phyloP scores from a whole-genome alignment of 257 asterid species.

The Buddleja alternifolia region DNA sequence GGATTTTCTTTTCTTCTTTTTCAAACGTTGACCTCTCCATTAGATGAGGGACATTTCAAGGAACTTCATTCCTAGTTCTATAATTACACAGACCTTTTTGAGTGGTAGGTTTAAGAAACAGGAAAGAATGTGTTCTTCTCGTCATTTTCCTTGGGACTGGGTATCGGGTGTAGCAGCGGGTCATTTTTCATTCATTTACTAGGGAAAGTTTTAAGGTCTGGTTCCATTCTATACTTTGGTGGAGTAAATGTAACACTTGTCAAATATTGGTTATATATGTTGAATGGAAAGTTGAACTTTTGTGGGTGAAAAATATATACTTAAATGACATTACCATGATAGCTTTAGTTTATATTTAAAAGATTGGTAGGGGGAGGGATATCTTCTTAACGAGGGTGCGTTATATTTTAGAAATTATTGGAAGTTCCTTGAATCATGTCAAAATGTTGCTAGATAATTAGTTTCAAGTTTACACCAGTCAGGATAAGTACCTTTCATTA shows the following conservation, averaged over 20 bases:
- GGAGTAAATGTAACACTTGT: slow-evolving; percentile 7
- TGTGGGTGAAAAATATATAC: slow-evolving; percentile 1
- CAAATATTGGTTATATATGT: neutral
- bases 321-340: slow-evolving; percentile 16
- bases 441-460: neutral
- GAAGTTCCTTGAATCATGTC: slow-evolving; percentile 20
- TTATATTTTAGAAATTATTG: slow-evolving; percentile 15
- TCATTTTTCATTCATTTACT: neutral
- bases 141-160: neutral
- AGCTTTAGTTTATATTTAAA: slow-evolving; percentile 1
- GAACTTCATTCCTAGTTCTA: slow-evolving; percentile 8
- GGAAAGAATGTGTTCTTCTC: neutral
- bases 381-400: slow-evolving; percentile 9
- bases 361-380: slow-evolving; percentile 21
- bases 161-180: neutral
- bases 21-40: neutral
- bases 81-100: slow-evolving; percentile 5
- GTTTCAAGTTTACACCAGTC: slow-evolving; percentile 2
- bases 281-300: slow-evolving; percentile 11
- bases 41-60: neutral
- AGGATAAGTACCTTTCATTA: slow-evolving; percentile 4
- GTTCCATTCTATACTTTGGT: slow-evolving; percentile 4
- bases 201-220: slow-evolving; percentile 18
- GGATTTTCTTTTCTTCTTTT: neutral
- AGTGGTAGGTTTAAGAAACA: slow-evolving; percentile 6